Percentiles rank a stretch among this genome's conserved stretches.
Conservation (phyloP, 306 rosid species). For the Acmispon strigosus region DNA sequence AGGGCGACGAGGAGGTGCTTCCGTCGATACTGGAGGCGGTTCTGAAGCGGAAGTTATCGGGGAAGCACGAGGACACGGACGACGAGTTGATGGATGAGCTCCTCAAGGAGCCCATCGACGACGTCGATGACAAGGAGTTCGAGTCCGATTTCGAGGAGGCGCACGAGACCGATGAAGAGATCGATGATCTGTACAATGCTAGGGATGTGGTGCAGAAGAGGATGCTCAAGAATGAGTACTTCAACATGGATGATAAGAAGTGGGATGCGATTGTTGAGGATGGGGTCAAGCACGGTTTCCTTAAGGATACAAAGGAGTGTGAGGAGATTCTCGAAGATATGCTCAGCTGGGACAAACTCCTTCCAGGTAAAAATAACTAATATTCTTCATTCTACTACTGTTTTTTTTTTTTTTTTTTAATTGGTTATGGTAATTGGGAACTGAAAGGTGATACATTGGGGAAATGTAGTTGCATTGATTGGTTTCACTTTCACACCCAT, state of each 20-base stretch:
- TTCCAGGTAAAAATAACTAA: slow-evolving; percentile 31
- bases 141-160: slow-evolving; percentile 57
- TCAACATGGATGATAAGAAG: slow-evolving; percentile 50
- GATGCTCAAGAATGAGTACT: slow-evolving; percentile 45
- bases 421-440: background rate
- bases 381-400: background rate
- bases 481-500: background rate
- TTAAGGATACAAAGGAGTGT: slow-evolving; percentile 41
- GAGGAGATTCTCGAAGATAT: slow-evolving; percentile 52
- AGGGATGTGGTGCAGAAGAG: slow-evolving; percentile 45
- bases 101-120: slow-evolving; percentile 37
- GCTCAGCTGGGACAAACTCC: slow-evolving; percentile 58
- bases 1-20: slow-evolving; percentile 65
- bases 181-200: slow-evolving; percentile 62
- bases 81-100: slow-evolving; percentile 64
- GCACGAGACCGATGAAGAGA: slow-evolving; percentile 60
- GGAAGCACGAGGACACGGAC: slow-evolving; percentile 76
- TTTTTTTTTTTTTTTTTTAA: background rate
- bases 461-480: background rate
- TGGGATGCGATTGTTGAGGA: slow-evolving; percentile 44
- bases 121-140: slow-evolving; percentile 36
- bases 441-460: background rate
- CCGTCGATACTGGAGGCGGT: slow-evolving; percentile 60
- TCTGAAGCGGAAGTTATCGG: slow-evolving; percentile 53
- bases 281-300: slow-evolving; percentile 35